Base-by-base conservation (phyloP, 176 grass and related monocot genomes). In the Puccinellia tenuiflora region DNA sequence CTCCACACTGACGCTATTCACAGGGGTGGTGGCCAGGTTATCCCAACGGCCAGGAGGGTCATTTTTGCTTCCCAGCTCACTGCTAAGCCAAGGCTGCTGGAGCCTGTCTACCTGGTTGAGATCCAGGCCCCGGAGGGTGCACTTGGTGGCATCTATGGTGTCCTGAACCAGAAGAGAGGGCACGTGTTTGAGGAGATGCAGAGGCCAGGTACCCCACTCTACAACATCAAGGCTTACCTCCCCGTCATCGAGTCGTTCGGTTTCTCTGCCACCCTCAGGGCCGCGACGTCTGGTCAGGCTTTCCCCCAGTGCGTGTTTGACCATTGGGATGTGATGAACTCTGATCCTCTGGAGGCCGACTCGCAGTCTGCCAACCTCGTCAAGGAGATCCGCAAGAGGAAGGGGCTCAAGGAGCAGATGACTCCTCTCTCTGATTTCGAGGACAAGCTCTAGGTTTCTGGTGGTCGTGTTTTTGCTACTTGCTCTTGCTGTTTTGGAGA, bases 1-100 rank as follows among this genome's bases (percentile, higher is more conserved):
- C 91, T 97, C 13, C 91, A 93, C 77, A 86, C 91, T 65, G 94
- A 97, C 78, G 91, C 94, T 55, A 97, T 97, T 31, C 94, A 97
- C 75, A 90, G 94, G 61, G 94, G 94, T 54, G 94, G 94, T 55
- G 91, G 91, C 14, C 94, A 97, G 83, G 21, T 97, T 20, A 97
- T 97, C 42, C 91, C 94, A 4, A 93, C 91, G 5, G 94, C 94
- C 3, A 85, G 91, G 65, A 88, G 94, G 48, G 94, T 89, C 53
- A 97, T 97, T 13, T 97, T 89, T 31, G 94, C 94, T 28, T 83
- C 94, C n/a, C 91, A 93, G 62, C 57, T 93, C 15, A 93, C 94
- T 4, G 93, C 93, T 0, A 96, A 96, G 72, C 93, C 93, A 16
- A 88, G 90, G 81, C 86, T 96, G n/a, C 85, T 97, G 14, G 94